Conservation (phyloP, 345 rosid genomes). For the Euphorbia tirucalli region DNA sequence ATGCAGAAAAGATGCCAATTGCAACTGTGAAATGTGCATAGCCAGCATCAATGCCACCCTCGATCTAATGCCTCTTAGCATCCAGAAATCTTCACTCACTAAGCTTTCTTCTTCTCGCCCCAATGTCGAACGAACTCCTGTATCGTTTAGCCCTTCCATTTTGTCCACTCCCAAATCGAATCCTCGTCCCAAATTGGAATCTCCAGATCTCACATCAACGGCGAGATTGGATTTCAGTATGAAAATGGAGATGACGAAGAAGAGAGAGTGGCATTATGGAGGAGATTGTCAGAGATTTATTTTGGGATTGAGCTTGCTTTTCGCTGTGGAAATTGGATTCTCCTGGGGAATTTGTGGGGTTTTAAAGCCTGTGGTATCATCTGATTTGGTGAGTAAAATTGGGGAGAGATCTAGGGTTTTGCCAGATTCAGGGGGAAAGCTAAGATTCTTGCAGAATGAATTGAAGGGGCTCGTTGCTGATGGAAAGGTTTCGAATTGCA, state of each 20-base stretch:
- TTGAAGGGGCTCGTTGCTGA: constrained; percentile 33
- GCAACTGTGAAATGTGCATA: constrained; percentile 76
- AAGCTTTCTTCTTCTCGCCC: constrained; percentile 43
- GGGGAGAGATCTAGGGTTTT: constrained; percentile 47
- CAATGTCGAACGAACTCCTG: constrained; percentile 40
- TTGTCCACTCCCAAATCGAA: constrained; percentile 60
- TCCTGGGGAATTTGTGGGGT: constrained; percentile 33
- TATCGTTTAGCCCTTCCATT: constrained; percentile 45
- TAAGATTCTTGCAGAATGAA: constrained; percentile 52
- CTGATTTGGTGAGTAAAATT: constrained; percentile 41
- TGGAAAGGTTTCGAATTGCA: constrained; percentile 49
- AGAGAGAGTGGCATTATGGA: neutral
- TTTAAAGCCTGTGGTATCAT: constrained; percentile 41
- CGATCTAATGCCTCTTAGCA: constrained; percentile 76
- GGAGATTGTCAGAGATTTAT: constrained; percentile 25
- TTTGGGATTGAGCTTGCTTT: constrained; percentile 38
- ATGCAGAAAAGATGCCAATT: constrained; percentile 81
- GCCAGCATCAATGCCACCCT: constrained; percentile 84
- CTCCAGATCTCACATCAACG: constrained; percentile 45
- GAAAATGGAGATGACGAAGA: constrained; percentile 32
- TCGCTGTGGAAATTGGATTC: constrained; percentile 48
- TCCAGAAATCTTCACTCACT: constrained; percentile 67
- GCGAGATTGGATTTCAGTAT: constrained; percentile 25
- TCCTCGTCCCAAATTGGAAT: constrained; percentile 25
- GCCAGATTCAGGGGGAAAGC: constrained; percentile 36